Evolutionary conservation across 306 rosid species (phyloP), one percentile per base, ranked within the genome.

Genomic region (Begonia masoniana): DNA sequence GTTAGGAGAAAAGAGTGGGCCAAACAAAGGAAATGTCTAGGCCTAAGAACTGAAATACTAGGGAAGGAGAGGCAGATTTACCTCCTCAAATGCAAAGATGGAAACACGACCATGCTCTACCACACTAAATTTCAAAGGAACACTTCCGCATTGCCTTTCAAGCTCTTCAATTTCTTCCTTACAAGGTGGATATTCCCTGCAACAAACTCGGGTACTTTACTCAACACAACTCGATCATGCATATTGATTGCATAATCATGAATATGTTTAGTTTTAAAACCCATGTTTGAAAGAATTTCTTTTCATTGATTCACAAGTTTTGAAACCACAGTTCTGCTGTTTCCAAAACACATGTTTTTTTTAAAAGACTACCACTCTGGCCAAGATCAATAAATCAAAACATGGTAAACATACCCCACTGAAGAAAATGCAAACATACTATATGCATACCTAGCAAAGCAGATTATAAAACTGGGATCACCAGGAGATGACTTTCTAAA

Each of bases 401-500:
- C 1, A 17, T 17, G 19, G 19, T 17, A 17, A 17, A 17, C 10
- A 7, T 9, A 9, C 12, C 48, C 3, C 61, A 10, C 9, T 17
- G 45, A 14, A 6, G 7, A 31, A 21, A 61, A 39, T 12, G 47
- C 12, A 51, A 48, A 15, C 47, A 53, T 16, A 12, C 41, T 68
- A 62, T 43, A 6, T 26, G 35, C 35, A 47, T 84, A 89, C 95
- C 95, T 78, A 14, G 91, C 66, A 61, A 85, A 71, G 77, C 79
- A 74, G 54, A 85, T 60, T 55, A 74, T 53, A 67, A 89, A 85
- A 62, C 62, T 61, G 11, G 97, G 87, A 66, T 76, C 70, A 13
- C 91, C 94, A 0, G 91, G 91, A 57, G 74, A 76, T 46, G 95
- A 80, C 62, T 85, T 91, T 63, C 70, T 79, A 73, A 91, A 91